Conservation (phyloP, 2,329 filamentous ascomycete species). For the Metarhizium anisopliae region DNA sequence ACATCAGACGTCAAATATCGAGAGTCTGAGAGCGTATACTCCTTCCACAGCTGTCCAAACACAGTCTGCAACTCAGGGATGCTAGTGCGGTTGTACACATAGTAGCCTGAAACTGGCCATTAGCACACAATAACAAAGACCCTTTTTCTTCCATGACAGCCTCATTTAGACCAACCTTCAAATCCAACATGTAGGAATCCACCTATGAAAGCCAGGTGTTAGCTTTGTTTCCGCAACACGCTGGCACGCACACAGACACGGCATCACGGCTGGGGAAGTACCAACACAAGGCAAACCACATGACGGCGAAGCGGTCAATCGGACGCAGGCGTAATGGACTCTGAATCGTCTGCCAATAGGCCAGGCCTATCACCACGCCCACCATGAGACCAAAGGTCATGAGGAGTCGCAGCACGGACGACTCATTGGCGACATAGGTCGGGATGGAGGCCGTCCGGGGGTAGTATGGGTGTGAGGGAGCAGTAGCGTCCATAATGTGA, state of each 20-base stretch:
- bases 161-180: slow-evolving; percentile 45
- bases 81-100: slow-evolving; percentile 56
- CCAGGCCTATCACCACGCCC: slow-evolving; percentile 23
- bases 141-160: neutral
- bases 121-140: neutral
- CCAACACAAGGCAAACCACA: slow-evolving; percentile 50
- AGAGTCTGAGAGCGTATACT: slow-evolving; percentile 81
- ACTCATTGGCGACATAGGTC: slow-evolving; percentile 35
- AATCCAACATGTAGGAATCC: slow-evolving; percentile 71
- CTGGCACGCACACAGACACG: neutral
- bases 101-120: slow-evolving; percentile 49
- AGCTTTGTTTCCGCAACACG: neutral
- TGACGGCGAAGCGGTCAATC: slow-evolving; percentile 32
- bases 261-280: slow-evolving; percentile 3
- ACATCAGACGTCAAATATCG: slow-evolving; percentile 74
- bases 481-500: slow-evolving; percentile 1
- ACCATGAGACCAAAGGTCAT: slow-evolving; percentile 25
- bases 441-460: slow-evolving; percentile 34
- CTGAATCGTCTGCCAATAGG: slow-evolving; percentile 16
- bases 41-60: slow-evolving; percentile 85
- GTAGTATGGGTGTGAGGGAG: slow-evolving; percentile 38
- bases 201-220: slow-evolving; percentile 28
- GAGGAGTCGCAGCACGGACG: slow-evolving; percentile 29
- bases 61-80: slow-evolving; percentile 62
- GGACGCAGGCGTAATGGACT: slow-evolving; percentile 13